Percentiles rank a stretch among this genome's conserved stretches.
Conservation (phyloP, 306 rosid species). For the Castanea sativa region DNA sequence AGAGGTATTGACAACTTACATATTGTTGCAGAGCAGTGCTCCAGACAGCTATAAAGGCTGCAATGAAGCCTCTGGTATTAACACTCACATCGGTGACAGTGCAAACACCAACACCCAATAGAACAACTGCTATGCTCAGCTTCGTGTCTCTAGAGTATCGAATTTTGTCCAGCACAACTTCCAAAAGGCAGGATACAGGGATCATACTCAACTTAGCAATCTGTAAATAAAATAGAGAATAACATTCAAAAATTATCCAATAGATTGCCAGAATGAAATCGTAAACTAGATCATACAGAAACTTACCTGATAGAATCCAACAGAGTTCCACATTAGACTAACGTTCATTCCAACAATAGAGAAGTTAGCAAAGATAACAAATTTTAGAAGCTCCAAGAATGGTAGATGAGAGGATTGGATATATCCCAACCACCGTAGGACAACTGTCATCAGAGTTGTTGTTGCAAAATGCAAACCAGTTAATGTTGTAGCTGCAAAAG, state of each 20-base stretch:
- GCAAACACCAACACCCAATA: slow-evolving; percentile 83
- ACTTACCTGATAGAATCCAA: slow-evolving; percentile 91
- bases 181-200: slow-evolving; percentile 82
- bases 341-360: slow-evolving; percentile 92
- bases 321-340: slow-evolving; percentile 96
- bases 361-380: slow-evolving; percentile 84
- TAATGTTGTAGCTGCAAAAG: slow-evolving; percentile 80
- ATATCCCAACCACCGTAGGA: slow-evolving; percentile 70
- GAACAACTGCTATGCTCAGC: slow-evolving; percentile 71
- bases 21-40: slow-evolving; percentile 82
- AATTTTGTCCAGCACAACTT: slow-evolving; percentile 71
- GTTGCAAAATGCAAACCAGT: slow-evolving; percentile 84
- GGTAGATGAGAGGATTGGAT: slow-evolving; percentile 82
- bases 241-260: slow-evolving; percentile 15
- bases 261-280: slow-evolving; percentile 3
- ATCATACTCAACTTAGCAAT: slow-evolving; percentile 91
- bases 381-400: slow-evolving; percentile 69
- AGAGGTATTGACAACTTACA: slow-evolving; percentile 38
- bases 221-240: slow-evolving; percentile 39
- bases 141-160: slow-evolving; percentile 82
- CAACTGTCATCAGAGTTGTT: slow-evolving; percentile 65
- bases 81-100: slow-evolving; percentile 89
- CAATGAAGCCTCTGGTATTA: slow-evolving; percentile 65
- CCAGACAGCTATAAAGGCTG: slow-evolving; percentile 80
- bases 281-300: slow-evolving; percentile 13